Base-by-base conservation (phyloP, 768 basidiomycete genomes). In the Leccinum pellstonianum region DNA sequence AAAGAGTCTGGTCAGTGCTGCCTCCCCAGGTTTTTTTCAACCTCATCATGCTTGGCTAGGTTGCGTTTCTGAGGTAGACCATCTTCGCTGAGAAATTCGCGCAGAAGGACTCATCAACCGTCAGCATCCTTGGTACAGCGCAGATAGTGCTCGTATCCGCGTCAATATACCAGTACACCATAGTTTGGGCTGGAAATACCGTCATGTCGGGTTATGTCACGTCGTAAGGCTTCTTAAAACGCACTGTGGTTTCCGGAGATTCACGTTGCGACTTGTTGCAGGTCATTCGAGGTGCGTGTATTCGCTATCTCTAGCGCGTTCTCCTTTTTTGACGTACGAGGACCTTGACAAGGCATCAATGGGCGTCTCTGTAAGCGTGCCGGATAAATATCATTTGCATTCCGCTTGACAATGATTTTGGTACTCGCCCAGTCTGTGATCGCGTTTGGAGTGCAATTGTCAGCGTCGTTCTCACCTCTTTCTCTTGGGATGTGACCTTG, bases 361-460 rank as follows among this genome's bases (percentile, higher is more conserved):
- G 74, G 76, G 58, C 9, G 55, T 77, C 41, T 75, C 75, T 33
- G 75, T 73, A 49, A 23, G 69, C 51, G 6, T 11, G 27, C 21
- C 11, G 4, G 15, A 31, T 56, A 17, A 23, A 3, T 9, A 11
- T 29, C 17, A 11, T 27, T n/a, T 19, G 1, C 19, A 31, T 27
- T 14, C 1, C 37, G 25, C 9, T 55, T 29, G 31, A 59, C 47
- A 7, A 29, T 38, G 4, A 29, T 33, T 46, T 37, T 10, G 14
- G 19, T 25, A 7, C 25, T 31, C n/a, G 4, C 17, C 17, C 47
- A 76, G 75, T 75, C 72, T 10, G 63, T 68, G 10, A 69, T 77
- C 50, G 75, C 75, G 10, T 76, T 76, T 57, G 67, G 68, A 19
- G 75, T 76, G 46, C 75, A 76, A 66, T 56, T 77, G 75, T 76